phyloP scores from a whole-genome alignment of 306 rosid genomes.

The Rosa chinensis region DNA sequence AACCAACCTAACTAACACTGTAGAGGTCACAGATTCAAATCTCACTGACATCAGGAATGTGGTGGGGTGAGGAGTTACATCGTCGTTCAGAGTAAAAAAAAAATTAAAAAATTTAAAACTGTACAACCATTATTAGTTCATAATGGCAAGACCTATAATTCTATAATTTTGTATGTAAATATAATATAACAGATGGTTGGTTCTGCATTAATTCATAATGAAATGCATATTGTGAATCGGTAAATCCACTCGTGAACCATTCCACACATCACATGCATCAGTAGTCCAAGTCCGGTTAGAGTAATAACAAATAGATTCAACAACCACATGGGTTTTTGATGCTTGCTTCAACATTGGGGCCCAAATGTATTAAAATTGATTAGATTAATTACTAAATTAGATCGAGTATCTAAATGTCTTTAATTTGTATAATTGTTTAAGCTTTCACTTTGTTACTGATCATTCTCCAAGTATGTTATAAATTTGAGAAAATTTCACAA shows the following conservation, averaged over 20 bases:
- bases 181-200: too few species aligned
- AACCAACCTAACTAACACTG: too few species aligned
- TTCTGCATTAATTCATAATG: too few species aligned
- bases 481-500: too few species aligned
- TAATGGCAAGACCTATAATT: too few species aligned
- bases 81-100: too few species aligned
- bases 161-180: too few species aligned
- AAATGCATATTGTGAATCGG: not conserved
- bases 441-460: not conserved
- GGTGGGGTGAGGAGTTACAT: too few species aligned
- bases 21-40: too few species aligned
- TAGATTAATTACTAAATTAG: not conserved
- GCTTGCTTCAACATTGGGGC: conserved; percentile 15
- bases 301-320: not conserved
- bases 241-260: not conserved
- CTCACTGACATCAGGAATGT: too few species aligned
- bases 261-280: not conserved
- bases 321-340: conserved; percentile 19
- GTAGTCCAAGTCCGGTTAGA: not conserved
- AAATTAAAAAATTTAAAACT: too few species aligned
- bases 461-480: not conserved
- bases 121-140: not conserved
- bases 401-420: not conserved
- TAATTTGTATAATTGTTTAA: not conserved
- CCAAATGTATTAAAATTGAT: conserved; percentile 5